phyloP scores from a whole-genome alignment of 345 rosid species.

The Balakata baccata region DNA sequence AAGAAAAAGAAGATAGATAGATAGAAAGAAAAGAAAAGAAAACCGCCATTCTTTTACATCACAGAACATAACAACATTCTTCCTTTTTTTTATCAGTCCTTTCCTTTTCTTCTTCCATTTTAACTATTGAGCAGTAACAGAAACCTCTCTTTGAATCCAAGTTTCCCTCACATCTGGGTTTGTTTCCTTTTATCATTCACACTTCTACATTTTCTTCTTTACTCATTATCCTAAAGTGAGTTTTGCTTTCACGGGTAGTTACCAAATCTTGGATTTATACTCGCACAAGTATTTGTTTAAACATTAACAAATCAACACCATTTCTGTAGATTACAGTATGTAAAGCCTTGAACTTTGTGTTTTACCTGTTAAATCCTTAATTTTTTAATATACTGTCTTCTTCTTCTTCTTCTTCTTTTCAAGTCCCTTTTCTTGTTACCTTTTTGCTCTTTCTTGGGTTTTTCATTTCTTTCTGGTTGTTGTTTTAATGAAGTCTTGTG shows the following conservation, averaged over 20 bases:
- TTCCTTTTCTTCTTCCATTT: not conserved
- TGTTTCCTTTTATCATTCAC: conserved; percentile 14
- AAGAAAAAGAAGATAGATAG: not conserved
- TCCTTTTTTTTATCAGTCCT: conserved; percentile 4
- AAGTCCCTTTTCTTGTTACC: not conserved
- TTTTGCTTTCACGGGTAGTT: conserved; percentile 55
- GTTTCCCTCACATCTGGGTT: conserved; percentile 36
- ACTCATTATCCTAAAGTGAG: conserved; percentile 17
- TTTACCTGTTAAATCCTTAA: not conserved
- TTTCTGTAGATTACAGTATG: conserved; percentile 20
- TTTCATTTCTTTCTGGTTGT: not conserved
- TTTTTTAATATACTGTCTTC: conserved; percentile 10
- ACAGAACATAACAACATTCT: conserved; percentile 6
- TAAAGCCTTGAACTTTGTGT: conserved; percentile 17
- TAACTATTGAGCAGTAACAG: conserved; percentile 11
- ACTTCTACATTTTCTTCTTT: conserved; percentile 8
- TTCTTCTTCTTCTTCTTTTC: conserved; percentile 11
- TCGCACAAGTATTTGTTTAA: conserved; percentile 15
- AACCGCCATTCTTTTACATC: conserved; percentile 16
- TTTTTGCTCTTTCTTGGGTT: conserved; percentile 17
- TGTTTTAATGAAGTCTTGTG: conserved; percentile 34
- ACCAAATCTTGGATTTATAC: conserved; percentile 46
- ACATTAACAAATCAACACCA: conserved; percentile 5
- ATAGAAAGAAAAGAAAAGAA: not conserved
- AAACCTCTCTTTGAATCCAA: conserved; percentile 78